Evolutionary conservation across 768 basidiomycete genomes (phyloP).

Genomic region (Suillus bovinus): DNA sequence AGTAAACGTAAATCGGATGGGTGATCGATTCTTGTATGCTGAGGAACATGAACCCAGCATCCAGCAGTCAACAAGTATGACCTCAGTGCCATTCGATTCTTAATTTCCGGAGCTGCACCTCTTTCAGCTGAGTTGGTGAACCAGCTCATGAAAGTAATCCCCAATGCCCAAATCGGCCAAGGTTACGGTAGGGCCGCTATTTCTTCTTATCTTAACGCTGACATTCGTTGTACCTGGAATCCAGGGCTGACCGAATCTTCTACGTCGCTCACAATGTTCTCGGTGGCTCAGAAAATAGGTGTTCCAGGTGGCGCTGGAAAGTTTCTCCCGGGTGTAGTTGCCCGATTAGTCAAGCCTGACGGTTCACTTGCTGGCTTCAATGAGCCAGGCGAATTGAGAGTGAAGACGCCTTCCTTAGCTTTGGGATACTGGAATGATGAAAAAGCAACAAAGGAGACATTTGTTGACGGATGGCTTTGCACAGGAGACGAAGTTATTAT

Average conservation of each 20-base stretch:
- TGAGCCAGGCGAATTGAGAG: conserved; percentile 61
- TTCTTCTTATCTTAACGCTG: not conserved
- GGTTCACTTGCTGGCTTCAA: conserved; percentile 54
- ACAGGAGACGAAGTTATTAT: conserved; percentile 69
- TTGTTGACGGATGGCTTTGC: conserved; percentile 70
- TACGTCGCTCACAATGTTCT: conserved; percentile 52
- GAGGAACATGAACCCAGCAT: conserved; percentile 37
- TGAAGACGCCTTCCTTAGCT: conserved; percentile 43
- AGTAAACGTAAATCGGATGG: not conserved
- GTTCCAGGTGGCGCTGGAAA: conserved; percentile 50
- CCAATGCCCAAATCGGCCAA: conserved; percentile 62
- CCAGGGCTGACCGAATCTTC: conserved; percentile 69
- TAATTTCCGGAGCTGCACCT: conserved; percentile 65
- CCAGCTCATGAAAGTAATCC: conserved; percentile 45
- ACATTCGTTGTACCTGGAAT: not conserved
- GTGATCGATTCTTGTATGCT: not conserved
- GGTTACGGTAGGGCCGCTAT: conserved; percentile 48
- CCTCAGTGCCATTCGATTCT: conserved; percentile 52
- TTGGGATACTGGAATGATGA: conserved; percentile 53
- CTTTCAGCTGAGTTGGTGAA: conserved; percentile 56
- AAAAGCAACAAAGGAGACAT: conserved; percentile 67
- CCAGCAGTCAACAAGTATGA: conserved; percentile 49
- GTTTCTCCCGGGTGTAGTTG: conserved; percentile 53
- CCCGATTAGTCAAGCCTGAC: conserved; percentile 56
- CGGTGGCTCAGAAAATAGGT: conserved; percentile 48